Evolutionary conservation across 768 basidiomycete species (phyloP).

Genomic region (Lactarius indigo): DNA sequence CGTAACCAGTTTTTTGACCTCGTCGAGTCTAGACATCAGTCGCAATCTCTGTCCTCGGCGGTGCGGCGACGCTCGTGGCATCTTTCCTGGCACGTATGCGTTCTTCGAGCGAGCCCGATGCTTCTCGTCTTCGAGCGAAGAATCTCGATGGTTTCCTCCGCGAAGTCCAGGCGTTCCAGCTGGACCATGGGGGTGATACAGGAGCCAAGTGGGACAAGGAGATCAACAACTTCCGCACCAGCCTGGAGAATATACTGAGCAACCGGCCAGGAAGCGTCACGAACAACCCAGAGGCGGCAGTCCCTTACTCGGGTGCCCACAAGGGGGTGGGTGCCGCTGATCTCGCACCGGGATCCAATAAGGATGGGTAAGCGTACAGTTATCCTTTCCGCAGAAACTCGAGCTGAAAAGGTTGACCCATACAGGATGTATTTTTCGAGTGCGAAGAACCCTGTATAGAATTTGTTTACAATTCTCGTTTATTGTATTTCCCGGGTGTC

Average conservation of each 20-base stretch:
- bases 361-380: background rate
- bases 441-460: background rate
- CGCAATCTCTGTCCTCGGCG: constrained; percentile 47
- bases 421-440: constrained; percentile 3
- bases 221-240: constrained; percentile 35
- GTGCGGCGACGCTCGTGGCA: constrained; percentile 64
- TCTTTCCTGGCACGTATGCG: constrained; percentile 69
- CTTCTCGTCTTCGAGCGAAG: constrained; percentile 50
- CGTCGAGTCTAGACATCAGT: constrained; percentile 34
- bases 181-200: constrained; percentile 49
- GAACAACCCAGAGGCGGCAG: background rate
- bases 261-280: constrained; percentile 30
- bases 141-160: constrained; percentile 67
- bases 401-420: background rate
- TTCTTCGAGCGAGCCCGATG: constrained; percentile 67
- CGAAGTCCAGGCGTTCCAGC: constrained; percentile 51
- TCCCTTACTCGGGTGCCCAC: too few relatives aligned
- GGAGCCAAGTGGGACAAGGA: constrained; percentile 34
- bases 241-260: constrained; percentile 49
- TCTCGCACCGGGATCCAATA: background rate
- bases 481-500: background rate
- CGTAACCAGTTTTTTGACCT: background rate
- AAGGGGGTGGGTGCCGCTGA: background rate
- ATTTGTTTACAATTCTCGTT: background rate
- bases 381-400: background rate